Conservation (phyloP, 257 asterid genomes). For the Petunia axillaris region DNA sequence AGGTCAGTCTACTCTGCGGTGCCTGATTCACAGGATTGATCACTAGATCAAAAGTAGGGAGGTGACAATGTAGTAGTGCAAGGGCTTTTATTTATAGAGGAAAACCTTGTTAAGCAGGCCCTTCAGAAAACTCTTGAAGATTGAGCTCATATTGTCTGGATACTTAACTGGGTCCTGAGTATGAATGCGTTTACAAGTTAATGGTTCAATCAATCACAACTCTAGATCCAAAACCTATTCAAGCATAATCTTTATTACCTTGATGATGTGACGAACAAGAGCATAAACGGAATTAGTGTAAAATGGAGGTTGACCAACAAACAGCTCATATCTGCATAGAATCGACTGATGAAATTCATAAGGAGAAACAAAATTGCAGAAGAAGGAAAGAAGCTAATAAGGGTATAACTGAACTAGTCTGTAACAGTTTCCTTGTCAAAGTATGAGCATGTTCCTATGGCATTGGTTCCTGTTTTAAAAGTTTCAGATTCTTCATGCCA, state of each 20-base stretch:
- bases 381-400: neutral
- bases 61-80: constrained; percentile 19
- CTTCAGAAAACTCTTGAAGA: constrained; percentile 78
- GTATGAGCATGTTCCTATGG: neutral
- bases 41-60: constrained; percentile 34
- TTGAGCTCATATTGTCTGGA: constrained; percentile 91
- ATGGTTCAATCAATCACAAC: constrained; percentile 21
- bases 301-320: constrained; percentile 99
- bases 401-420: neutral
- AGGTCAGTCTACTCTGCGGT: constrained; percentile 87
- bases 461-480: neutral
- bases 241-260: constrained; percentile 49
- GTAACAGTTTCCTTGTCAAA: neutral
- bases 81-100: constrained; percentile 21
- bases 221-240: constrained; percentile 23
- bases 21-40: constrained; percentile 50
- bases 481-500: neutral
- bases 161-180: constrained; percentile 95
- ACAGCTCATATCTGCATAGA: constrained; percentile 84
- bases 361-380: constrained; percentile 15
- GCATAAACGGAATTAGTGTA: constrained; percentile 98
- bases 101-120: constrained; percentile 94
- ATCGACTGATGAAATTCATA: constrained; percentile 3
- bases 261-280: constrained; percentile 91
- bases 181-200: constrained; percentile 26